These are phyloP conservation scores for Dothiorella sarmentorum DNA, from an alignment of 2,329 filamentous ascomycete genomes.

Conservation along the genomic window DNA sequence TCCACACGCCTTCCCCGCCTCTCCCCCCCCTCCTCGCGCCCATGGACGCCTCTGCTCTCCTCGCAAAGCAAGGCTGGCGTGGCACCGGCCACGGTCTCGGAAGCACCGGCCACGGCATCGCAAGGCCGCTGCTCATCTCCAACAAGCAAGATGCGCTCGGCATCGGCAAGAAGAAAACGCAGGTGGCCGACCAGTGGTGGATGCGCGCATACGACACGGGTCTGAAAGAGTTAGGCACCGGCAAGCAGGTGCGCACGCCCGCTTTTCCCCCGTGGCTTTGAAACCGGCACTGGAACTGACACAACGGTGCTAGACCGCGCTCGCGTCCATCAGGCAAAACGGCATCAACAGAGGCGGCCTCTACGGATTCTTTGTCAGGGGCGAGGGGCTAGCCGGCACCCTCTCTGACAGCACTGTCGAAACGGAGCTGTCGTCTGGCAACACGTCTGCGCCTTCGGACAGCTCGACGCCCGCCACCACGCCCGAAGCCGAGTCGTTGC, in stretches of 20 bases:
- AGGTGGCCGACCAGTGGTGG: constrained; percentile 87
- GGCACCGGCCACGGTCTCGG: constrained; percentile 87
- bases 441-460: constrained; percentile 11
- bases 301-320: constrained; percentile 51
- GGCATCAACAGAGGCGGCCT: constrained; percentile 55
- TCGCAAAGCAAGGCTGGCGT: constrained; percentile 85
- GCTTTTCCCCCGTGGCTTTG: background rate
- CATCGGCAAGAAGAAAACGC: constrained; percentile 68
- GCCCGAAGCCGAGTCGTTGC: background rate
- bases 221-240: constrained; percentile 68
- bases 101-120: constrained; percentile 69
- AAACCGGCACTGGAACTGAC: background rate
- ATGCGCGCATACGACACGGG: constrained; percentile 90
- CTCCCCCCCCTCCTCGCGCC: background rate
- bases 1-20: background rate
- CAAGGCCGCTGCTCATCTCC: constrained; percentile 76
- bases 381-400: constrained; percentile 73
- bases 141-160: constrained; percentile 79
- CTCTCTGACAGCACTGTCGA: constrained; percentile 34
- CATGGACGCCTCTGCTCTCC: constrained; percentile 83
- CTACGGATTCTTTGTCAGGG: constrained; percentile 81
- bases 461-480: constrained; percentile 20
- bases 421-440: background rate
- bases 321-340: constrained; percentile 46
- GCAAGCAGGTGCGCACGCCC: constrained; percentile 49